phyloP scores from a whole-genome alignment of 2,329 filamentous ascomycete species.

The Trichophyton mentagrophytes region DNA sequence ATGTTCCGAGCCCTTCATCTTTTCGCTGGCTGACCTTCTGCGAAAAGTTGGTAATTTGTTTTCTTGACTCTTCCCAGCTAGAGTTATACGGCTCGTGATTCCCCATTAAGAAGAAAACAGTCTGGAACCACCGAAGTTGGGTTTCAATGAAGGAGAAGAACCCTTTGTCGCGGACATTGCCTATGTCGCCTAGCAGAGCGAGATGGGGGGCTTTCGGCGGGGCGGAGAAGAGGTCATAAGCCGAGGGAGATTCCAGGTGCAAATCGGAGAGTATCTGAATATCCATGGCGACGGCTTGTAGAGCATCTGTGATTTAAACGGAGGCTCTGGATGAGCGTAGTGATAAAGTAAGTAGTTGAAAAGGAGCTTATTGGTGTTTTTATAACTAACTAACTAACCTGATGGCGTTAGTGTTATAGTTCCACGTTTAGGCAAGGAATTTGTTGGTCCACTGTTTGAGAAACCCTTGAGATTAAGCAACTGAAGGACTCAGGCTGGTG shows the following conservation, averaged over 20 bases:
- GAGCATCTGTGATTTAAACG: no score
- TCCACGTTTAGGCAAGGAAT: no score
- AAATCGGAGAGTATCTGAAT: conserved; percentile 43
- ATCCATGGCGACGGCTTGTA: background rate
- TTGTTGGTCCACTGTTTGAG: no score
- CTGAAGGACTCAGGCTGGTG: no score
- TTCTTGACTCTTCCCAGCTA: conserved; percentile 18
- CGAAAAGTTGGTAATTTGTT: conserved; percentile 18
- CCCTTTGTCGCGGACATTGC: conserved; percentile 33
- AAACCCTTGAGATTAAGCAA: no score
- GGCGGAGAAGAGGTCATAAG: conserved; percentile 42
- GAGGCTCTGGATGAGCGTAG: no score
- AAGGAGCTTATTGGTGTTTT: background rate
- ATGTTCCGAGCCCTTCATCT: conserved; percentile 18
- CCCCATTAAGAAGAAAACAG: conserved; percentile 42
- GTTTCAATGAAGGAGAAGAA: conserved; percentile 36
- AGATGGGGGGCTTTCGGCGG: conserved; percentile 38
- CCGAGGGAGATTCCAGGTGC: conserved; percentile 40
- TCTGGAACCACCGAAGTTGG: conserved; percentile 38
- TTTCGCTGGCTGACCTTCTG: conserved; percentile 13
- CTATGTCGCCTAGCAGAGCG: conserved; percentile 47
- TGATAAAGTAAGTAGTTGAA: background rate
- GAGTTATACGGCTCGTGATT: conserved; percentile 45
- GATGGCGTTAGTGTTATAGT: no score
- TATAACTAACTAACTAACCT: no score